Conservation (phyloP, 805 yeast genomes). For the Wickerhamiella qilinensis region DNA sequence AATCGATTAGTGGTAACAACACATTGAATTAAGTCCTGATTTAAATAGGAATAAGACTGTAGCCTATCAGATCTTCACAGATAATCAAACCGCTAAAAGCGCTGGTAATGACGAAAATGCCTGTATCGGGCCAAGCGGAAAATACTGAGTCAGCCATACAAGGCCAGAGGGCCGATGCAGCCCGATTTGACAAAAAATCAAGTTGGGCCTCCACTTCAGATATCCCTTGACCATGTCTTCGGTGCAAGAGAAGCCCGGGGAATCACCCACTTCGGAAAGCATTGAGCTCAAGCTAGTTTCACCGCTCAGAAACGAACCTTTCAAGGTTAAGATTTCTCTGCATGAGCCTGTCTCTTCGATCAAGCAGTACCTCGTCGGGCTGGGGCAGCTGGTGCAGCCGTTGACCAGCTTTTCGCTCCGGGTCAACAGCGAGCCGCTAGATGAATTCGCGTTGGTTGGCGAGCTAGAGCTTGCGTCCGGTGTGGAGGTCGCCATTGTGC, state of each 20-base stretch:
- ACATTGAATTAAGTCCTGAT: no score
- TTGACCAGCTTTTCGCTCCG: constrained; percentile 43
- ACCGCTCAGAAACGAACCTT: constrained; percentile 14
- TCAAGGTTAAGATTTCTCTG: constrained; percentile 13
- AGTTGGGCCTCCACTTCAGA: background rate
- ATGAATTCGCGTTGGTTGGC: constrained; percentile 19
- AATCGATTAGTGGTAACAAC: no score
- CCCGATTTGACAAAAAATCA: no score
- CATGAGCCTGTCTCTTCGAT: constrained; percentile 42
- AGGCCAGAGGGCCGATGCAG: no score
- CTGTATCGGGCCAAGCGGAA: no score
- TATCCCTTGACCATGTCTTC: background rate
- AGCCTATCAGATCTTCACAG: no score
- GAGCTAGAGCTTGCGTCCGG: constrained; percentile 22
- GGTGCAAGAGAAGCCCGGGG: background rate
- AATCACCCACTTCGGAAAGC: background rate
- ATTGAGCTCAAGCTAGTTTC: constrained; percentile 10
- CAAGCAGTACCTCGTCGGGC: constrained; percentile 38
- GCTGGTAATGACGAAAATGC: no score
- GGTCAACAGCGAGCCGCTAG: constrained; percentile 22
- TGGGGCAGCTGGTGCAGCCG: constrained; percentile 38
- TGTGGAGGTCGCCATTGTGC: constrained; percentile 31
- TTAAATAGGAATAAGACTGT: no score
- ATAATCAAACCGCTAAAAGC: no score
- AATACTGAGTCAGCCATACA: no score